Evolutionary conservation across 768 basidiomycete species (phyloP).

Genomic region (Russula griseocarnosa): DNA sequence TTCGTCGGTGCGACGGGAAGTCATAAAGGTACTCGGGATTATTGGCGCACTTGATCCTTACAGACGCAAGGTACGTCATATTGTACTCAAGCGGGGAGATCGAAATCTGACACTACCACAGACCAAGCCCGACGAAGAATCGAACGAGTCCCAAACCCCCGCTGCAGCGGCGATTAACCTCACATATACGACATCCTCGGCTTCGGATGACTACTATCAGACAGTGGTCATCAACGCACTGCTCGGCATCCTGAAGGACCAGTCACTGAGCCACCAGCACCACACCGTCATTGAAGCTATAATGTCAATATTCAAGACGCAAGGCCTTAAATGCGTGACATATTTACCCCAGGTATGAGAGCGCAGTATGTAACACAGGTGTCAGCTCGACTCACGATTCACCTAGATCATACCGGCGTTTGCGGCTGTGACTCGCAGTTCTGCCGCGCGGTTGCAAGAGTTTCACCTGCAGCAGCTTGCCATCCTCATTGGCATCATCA

Average conservation of each 20-base stretch:
- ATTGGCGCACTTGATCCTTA: conserved; percentile 96
- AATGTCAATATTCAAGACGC: conserved; percentile 98
- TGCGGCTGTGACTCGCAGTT: conserved; percentile 77
- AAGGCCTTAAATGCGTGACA: conserved; percentile 91
- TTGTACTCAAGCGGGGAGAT: not conserved
- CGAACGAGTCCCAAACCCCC: conserved; percentile 46
- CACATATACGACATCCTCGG: conserved; percentile 55
- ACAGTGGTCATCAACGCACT: conserved; percentile 90
- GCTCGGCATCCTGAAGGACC: conserved; percentile 82
- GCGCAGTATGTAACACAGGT: not conserved
- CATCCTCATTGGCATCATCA: conserved; percentile 92
- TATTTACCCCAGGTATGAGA: conserved; percentile 82
- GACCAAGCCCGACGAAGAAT: conserved; percentile 63
- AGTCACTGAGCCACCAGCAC: conserved; percentile 79
- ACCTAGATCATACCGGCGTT: conserved; percentile 91
- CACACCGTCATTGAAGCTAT: conserved; percentile 95
- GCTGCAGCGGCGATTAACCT: conserved; percentile 63
- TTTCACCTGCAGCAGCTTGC: conserved; percentile 95
- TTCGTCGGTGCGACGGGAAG: conserved; percentile 71
- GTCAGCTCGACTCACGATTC: not conserved
- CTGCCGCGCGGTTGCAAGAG: conserved; percentile 79
- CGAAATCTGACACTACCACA: conserved; percentile 29
- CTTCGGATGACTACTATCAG: conserved; percentile 95
- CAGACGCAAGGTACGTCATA: conserved; percentile 68
- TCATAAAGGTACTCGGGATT: conserved; percentile 92